A percentile compares a stretch with the other conserved stretches of the same genome.
phyloP scores from a whole-genome alignment of 257 asterid species.

The Linderniella brevidens region DNA sequence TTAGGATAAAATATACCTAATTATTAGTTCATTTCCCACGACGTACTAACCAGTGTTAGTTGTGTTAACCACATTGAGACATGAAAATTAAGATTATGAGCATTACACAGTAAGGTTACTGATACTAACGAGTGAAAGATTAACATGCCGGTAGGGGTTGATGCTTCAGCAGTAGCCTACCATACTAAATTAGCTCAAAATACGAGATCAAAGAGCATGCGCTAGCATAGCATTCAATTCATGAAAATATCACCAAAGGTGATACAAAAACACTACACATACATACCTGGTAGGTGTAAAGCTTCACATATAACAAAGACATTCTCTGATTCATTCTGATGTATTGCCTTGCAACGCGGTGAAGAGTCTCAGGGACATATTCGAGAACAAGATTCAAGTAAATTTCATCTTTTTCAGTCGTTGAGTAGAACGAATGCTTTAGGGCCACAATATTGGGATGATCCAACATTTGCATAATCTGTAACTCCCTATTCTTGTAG shows the following conservation, averaged over 20 bases:
- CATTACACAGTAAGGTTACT: too few species aligned
- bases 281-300: constrained; percentile 31
- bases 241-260: background rate
- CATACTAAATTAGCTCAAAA: too few species aligned
- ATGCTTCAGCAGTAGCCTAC: too few species aligned
- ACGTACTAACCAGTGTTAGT: too few species aligned
- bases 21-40: too few species aligned
- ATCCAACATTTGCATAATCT: constrained; percentile 68
- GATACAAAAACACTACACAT: background rate
- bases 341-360: constrained; percentile 30
- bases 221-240: too few species aligned
- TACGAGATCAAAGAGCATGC: too few species aligned
- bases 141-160: too few species aligned
- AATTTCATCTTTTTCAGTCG: constrained; percentile 63
- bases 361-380: constrained; percentile 33
- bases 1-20: too few species aligned
- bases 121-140: too few species aligned
- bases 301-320: constrained; percentile 31
- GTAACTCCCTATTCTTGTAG: constrained; percentile 79
- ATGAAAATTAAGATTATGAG: too few species aligned
- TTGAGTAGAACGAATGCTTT: constrained; percentile 68
- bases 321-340: constrained; percentile 27
- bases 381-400: constrained; percentile 57
- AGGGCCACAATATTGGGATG: constrained; percentile 67
- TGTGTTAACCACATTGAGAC: too few species aligned